phyloP scores from a whole-genome alignment of 208 protist species.

The Polymyxa betae region DNA sequence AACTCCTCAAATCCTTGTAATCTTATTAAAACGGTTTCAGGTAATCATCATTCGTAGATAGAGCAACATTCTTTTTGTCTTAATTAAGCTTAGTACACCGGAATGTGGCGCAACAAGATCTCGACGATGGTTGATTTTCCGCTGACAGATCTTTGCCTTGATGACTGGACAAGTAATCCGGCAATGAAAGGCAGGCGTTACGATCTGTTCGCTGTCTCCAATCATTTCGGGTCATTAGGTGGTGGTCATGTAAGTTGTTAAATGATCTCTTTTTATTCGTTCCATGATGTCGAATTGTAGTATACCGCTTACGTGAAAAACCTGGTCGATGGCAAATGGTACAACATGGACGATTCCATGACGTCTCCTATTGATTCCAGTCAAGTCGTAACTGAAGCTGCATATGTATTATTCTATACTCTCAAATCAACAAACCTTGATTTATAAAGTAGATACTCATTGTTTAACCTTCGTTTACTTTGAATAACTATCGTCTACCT shows the following conservation, averaged over 20 bases:
- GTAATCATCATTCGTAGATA: too few species aligned
- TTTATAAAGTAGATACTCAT: too few species aligned
- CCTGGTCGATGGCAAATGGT: background rate
- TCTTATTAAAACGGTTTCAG: background rate
- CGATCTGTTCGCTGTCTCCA: conserved; percentile 65
- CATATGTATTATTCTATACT: background rate
- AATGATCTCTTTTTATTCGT: background rate
- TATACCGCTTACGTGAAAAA: background rate
- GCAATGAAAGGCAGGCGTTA: conserved; percentile 50
- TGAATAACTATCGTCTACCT: too few species aligned
- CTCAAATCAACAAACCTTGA: too few species aligned
- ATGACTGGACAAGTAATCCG: background rate
- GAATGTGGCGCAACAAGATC: conserved; percentile 26
- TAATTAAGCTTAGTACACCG: too few species aligned
- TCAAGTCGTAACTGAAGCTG: background rate
- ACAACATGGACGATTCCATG: conserved; percentile 19
- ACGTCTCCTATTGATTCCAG: background rate
- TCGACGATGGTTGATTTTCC: background rate
- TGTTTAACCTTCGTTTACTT: too few species aligned
- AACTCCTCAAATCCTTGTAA: background rate
- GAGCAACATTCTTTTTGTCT: too few species aligned
- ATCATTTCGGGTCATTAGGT: conserved; percentile 62
- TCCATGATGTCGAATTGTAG: background rate
- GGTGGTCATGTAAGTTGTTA: background rate
- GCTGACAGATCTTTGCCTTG: background rate